Percentiles rank a stretch among this genome's conserved stretches.
Evolutionary conservation across 495 filamentous ascomycete genomes (phyloP).

Genomic region (Penicillium antarcticum): DNA sequence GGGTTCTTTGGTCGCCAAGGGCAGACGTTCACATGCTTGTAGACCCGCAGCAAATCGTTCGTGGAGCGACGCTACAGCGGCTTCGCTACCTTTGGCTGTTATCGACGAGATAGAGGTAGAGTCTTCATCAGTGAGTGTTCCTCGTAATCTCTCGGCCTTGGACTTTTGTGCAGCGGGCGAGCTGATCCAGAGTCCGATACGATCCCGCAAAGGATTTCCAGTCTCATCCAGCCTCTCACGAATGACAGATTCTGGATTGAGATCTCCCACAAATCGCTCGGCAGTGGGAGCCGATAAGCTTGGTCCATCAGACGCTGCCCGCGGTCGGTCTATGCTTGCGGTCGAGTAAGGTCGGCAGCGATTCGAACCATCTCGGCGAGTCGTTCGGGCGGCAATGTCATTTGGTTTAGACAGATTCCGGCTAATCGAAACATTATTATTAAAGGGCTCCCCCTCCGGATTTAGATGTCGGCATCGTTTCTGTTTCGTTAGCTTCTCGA

Average conservation of each 20-base stretch:
- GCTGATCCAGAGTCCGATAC: conserved; percentile 44
- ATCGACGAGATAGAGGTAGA: conserved; percentile 1
- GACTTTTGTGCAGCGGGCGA: conserved; percentile 18
- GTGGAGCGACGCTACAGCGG: conserved; percentile 24
- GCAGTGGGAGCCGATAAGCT: conserved; percentile 14
- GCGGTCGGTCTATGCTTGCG: neutral
- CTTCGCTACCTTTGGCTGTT: conserved; percentile 10
- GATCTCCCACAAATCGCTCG: conserved; percentile 45
- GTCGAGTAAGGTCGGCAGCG: neutral
- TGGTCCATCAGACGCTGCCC: conserved; percentile 5
- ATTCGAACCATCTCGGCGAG: neutral
- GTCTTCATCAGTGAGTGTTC: neutral
- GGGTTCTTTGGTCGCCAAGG: conserved; percentile 19
- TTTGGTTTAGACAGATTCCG: neutral
- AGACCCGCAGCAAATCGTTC: conserved; percentile 27
- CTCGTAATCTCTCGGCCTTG: neutral
- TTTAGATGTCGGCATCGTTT: conserved; percentile 36
- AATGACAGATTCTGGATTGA: conserved; percentile 49
- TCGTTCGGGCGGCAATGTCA: neutral
- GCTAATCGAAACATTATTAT: neutral
- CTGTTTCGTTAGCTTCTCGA: conserved; percentile 11
- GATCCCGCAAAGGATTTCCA: conserved; percentile 33
- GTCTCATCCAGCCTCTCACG: conserved; percentile 31
- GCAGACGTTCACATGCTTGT: conserved; percentile 28
- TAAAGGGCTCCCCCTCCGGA: conserved; percentile 12